Evolutionary conservation across 768 basidiomycete genomes (phyloP).

Genomic region (Lanmaoa rubissima): DNA sequence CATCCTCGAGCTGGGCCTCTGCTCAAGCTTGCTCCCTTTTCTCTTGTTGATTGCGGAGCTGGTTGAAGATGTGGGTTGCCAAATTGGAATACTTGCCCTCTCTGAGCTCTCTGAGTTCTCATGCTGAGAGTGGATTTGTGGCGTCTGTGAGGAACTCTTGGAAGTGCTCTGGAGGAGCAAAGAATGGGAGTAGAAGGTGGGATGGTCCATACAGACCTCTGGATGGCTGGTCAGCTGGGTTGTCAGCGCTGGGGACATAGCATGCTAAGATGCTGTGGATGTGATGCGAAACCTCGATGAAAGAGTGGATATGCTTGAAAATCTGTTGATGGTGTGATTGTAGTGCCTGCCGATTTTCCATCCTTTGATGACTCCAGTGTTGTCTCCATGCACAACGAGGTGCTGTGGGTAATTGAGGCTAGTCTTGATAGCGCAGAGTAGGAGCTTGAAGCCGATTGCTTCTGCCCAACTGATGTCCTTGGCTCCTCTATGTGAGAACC

Average conservation of each 20-base stretch:
- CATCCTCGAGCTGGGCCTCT: neutral
- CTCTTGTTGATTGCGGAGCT: neutral
- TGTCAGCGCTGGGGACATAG: neutral
- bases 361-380: neutral
- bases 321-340: neutral
- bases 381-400: neutral
- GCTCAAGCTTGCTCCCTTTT: neutral
- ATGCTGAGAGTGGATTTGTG: neutral
- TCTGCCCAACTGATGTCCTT: neutral
- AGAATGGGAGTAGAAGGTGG: neutral
- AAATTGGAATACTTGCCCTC: too few species aligned
- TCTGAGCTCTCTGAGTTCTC: neutral
- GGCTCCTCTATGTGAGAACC: neutral
- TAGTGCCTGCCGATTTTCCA: neutral
- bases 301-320: neutral
- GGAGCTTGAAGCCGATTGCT: neutral
- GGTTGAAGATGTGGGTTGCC: accelerated
- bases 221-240: neutral
- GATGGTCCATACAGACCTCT: neutral
- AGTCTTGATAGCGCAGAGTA: neutral
- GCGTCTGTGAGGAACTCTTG: neutral
- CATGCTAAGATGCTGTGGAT: accelerated
- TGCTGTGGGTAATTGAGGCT: neutral
- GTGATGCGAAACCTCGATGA: neutral
- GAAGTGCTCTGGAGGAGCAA: neutral